Percentiles rank a stretch among this genome's conserved stretches.
Conservation (phyloP, 1,139 yeast species). For the Arxiozyma heterogenica region DNA sequence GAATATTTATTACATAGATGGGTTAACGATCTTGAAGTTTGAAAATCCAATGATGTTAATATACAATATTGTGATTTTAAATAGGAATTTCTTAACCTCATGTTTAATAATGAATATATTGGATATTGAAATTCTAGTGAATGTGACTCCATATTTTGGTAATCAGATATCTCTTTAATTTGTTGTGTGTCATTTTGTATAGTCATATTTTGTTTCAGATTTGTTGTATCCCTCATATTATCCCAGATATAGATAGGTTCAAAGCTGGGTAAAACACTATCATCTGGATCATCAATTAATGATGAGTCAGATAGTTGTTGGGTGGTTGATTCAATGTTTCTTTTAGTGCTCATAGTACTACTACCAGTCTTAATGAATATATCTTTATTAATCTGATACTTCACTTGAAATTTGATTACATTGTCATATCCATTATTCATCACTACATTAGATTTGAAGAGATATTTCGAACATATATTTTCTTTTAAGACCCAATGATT, state of each 20-base stretch:
- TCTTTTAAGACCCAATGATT: constrained; percentile 16
- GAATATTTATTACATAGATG: constrained; percentile 13
- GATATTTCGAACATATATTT: constrained; percentile 12
- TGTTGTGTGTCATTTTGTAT: neutral
- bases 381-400: constrained; percentile 5
- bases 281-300: constrained; percentile 3
- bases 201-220: neutral
- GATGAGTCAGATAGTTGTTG: neutral
- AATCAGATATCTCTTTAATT: neutral
- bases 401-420: constrained; percentile 16
- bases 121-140: constrained; percentile 17
- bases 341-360: too few relatives aligned
- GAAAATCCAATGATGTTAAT: constrained; percentile 28
- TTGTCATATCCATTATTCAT: constrained; percentile 30
- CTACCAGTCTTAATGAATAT: neutral
- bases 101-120: constrained; percentile 27
- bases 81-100: constrained; percentile 26
- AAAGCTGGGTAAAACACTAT: constrained; percentile 17
- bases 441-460: constrained; percentile 26
- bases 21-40: constrained; percentile 23
- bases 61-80: constrained; percentile 17
- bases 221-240: neutral
- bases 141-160: neutral
- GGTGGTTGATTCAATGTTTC: neutral
- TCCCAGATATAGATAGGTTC: constrained; percentile 19